Evolutionary conservation across 2,329 filamentous ascomycete species (phyloP), one percentile per base, ranked within the genome.

Genomic region (Paracamarosporium sp.): DNA sequence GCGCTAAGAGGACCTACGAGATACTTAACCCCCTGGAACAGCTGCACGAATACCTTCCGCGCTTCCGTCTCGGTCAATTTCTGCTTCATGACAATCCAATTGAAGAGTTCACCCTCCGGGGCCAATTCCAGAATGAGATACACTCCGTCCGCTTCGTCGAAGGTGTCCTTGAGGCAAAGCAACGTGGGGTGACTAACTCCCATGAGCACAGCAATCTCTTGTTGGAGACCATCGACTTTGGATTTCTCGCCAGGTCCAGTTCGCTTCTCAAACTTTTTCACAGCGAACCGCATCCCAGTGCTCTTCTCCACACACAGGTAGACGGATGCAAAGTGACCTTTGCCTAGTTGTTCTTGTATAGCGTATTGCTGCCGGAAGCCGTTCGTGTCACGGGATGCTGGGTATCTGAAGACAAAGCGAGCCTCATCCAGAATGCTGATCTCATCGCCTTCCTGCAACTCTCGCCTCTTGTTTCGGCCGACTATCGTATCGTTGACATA

Each of bases 201-300:
- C 93, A 97, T 98, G 59, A 99, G 80, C 15, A 99, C 92, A 22
- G 92, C 94, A 73, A 99, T 96, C 76, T 99, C 96, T 75, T 98
- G 93, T 73, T 97, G 92, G 44, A 98, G 79, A 2, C 92, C 90
- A 58, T 97, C 92, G 5, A 89, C 88, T 76, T 93, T 94, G 17
- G 91, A 90, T 62, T 86, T 87, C 64, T 97, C 93, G 38, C 93
- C 92, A 57, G 89, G 85, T n/a, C 90, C 91, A 2, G 88, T 84
- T 5, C 90, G 88, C 78, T 92, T 95, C 68, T 92, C 93, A 72
- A 99, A 98, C 57, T 95, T 89, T 81, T 99, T 99, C 71, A 97
- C 95, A 3, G 95, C 95, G 75, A 88, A 98, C 54, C 90, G 87
- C 66, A 88, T 85, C 7, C 95, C 96, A 0, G 88, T 90, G 17